Evolutionary conservation across 495 filamentous ascomycete species (phyloP).

Genomic region (Penicillium longicatenatum): DNA sequence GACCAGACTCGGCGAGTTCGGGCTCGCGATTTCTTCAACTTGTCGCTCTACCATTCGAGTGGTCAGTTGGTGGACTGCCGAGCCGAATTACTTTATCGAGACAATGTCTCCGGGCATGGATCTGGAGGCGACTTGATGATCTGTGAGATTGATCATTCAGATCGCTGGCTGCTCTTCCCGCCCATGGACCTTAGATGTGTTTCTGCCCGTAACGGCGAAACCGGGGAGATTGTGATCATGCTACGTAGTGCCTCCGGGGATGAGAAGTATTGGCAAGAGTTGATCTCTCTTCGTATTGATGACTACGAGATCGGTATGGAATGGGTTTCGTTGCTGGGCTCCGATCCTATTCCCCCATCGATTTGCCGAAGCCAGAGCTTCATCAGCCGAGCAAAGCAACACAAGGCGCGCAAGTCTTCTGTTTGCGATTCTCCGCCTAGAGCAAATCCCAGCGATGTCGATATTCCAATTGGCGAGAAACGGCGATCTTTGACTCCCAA

Average conservation of each 20-base stretch:
- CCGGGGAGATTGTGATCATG: slow-evolving; percentile 79
- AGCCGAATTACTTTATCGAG: slow-evolving; percentile 84
- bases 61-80: slow-evolving; percentile 87
- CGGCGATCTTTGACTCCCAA: slow-evolving; percentile 38
- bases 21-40: slow-evolving; percentile 84
- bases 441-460: slow-evolving; percentile 56
- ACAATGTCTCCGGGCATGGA: slow-evolving; percentile 62
- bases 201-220: slow-evolving; percentile 80
- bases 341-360: slow-evolving; percentile 71
- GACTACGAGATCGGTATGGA: slow-evolving; percentile 77
- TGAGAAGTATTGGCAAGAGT: slow-evolving; percentile 72
- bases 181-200: slow-evolving; percentile 68
- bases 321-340: slow-evolving; percentile 84
- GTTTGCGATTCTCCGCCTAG: slow-evolving; percentile 37
- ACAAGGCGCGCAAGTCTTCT: slow-evolving; percentile 35
- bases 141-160: slow-evolving; percentile 75
- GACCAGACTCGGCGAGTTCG: slow-evolving; percentile 74
- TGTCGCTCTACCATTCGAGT: slow-evolving; percentile 84
- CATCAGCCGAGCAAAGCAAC: slow-evolving; percentile 46
- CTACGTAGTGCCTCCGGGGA: slow-evolving; percentile 55
- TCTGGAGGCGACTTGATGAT: slow-evolving; percentile 81
- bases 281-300: slow-evolving; percentile 68
- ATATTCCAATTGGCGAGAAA: slow-evolving; percentile 78
- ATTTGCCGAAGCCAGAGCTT: slow-evolving; percentile 54
- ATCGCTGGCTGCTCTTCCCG: slow-evolving; percentile 88